Base-by-base conservation (phyloP, 2,329 filamentous ascomycete species). In the Cryphonectria parasitica region DNA sequence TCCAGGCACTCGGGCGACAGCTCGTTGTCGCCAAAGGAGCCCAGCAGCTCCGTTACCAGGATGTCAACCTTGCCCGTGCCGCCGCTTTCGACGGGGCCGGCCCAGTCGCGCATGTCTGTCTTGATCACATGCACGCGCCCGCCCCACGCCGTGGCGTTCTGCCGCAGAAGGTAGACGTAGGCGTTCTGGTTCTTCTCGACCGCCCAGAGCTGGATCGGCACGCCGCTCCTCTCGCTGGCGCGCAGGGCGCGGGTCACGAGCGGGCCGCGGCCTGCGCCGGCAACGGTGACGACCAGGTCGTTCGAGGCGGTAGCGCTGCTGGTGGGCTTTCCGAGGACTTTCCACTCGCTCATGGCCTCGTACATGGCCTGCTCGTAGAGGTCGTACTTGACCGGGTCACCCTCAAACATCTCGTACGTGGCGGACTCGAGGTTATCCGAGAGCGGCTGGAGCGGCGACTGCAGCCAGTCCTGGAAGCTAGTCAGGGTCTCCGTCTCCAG, bases 131-230 rank as follows among this genome's bases (percentile, higher is more conserved):
- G 95, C 28, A 98, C 95, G 67, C 87, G 87, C 31, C 90, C 89
- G 70, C 85, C 87, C 96, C 96, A 99, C n/a, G 90, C 86, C 25
- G 87, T 88, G 74, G 91, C 86, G 77, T 98, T 98, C 78, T 97
- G 94, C 34, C 93, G 88, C 73, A 97, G 90, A 2, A 99, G 88
- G 74, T 98, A 90, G 8, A 99, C 95, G 78, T 95, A 98, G 0
- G 96, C 96, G 77, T 99, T 98, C 4, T 94, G 96, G 80, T 99
- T 99, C 86, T 99, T 99, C 82, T 99, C 96, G 3, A 99, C 89
- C 0, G 93, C 96, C 90, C 94, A 98, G 62, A 97, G 87, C 75
- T 95, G 90, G 66, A 98, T 92, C 28, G 89, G 85, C 3, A 98
- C 91, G 1, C 91, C 91, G 1, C 94, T 92, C 22, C 84, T 86